A percentile compares a stretch with the other conserved stretches of the same genome.
Conservation (phyloP, 805 yeast genomes). For the Candida schatavii region DNA sequence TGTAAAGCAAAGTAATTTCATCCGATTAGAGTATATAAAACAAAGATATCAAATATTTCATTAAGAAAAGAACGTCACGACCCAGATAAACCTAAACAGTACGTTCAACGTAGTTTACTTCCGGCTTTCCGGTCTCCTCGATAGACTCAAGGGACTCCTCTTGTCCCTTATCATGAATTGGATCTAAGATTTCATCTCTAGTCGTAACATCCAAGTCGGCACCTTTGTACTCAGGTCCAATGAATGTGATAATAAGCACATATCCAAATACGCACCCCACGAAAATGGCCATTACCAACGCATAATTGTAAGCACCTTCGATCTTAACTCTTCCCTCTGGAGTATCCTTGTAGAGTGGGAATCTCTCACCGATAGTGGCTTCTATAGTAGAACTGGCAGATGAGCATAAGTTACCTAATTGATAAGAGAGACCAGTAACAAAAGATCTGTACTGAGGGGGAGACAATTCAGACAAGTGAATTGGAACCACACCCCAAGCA, state of each 20-base stretch:
- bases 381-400: constrained; percentile 71
- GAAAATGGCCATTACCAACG: constrained; percentile 64
- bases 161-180: background rate
- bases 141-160: constrained; percentile 2
- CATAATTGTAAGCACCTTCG: constrained; percentile 42
- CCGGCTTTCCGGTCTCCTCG: background rate
- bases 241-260: constrained; percentile 44
- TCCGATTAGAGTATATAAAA: too few relatives aligned
- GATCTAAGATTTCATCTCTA: constrained; percentile 9
- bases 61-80: background rate
- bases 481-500: constrained; percentile 67
- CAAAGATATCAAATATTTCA: too few relatives aligned
- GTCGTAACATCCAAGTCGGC: constrained; percentile 14
- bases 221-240: constrained; percentile 59
- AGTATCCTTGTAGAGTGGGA: constrained; percentile 21
- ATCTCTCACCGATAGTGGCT: constrained; percentile 56
- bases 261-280: constrained; percentile 61
- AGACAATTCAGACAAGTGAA: constrained; percentile 58
- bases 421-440: constrained; percentile 62
- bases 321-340: constrained; percentile 12
- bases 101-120: background rate
- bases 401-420: constrained; percentile 65
- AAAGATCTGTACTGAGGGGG: constrained; percentile 63
- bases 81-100: background rate
- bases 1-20: background rate